phyloP scores from a whole-genome alignment of 169 alveolate species.

The Plasmodium blacklocki region DNA sequence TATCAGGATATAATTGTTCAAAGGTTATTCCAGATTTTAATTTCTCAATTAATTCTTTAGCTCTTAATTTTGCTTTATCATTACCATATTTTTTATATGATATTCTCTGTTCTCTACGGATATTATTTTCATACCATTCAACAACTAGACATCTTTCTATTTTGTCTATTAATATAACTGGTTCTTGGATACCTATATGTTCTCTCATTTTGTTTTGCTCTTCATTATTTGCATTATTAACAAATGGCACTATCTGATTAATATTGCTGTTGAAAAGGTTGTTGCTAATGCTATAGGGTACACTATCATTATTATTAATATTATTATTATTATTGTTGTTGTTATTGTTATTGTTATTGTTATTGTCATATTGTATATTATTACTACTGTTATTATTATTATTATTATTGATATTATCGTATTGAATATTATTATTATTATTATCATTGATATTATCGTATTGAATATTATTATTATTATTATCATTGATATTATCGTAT shows the following conservation, averaged over 20 bases:
- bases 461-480: too few species aligned
- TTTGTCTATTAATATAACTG: conserved; percentile 83
- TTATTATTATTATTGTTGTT: too few species aligned
- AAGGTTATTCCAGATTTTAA: conserved; percentile 84
- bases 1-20: conserved; percentile 87
- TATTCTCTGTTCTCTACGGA: conserved; percentile 84
- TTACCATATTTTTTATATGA: conserved; percentile 87
- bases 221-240: conserved; percentile 9
- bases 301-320: not conserved
- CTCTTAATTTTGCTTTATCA: conserved; percentile 87
- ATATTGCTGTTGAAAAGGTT: not conserved
- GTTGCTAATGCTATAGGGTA: not conserved
- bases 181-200: conserved; percentile 64
- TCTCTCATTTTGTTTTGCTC: not conserved
- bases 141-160: conserved; percentile 85
- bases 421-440: too few species aligned
- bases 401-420: too few species aligned
- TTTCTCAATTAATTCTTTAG: conserved; percentile 83
- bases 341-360: too few species aligned
- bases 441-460: too few species aligned
- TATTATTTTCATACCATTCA: conserved; percentile 85
- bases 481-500: too few species aligned
- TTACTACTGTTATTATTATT: too few species aligned
- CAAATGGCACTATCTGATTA: not conserved
- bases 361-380: too few species aligned